Base-by-base conservation (phyloP, 768 basidiomycete species). In the Termitomyces sp. region DNA sequence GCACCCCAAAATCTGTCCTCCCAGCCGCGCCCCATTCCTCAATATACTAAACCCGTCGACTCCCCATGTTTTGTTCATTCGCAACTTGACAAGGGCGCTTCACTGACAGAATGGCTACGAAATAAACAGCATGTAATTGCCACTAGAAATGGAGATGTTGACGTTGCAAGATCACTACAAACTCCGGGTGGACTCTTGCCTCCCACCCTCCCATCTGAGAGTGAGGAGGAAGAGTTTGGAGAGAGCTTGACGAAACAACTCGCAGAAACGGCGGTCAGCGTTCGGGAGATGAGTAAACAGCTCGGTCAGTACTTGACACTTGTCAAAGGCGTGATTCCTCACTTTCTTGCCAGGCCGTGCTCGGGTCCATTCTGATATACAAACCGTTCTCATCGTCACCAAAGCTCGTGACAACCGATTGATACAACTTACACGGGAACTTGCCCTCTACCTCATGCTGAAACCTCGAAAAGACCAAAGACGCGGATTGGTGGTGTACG, bases 251-350 rank as follows among this genome's bases (percentile, higher is more conserved):
- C 97, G 6, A 88, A 83, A 67, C 92, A 94, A 63, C 79, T 99
- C 14, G 97, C 96, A 8, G 96, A 96, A 74, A 99, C 97, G 19
- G 97, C 97, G 17, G 91, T 94, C 12, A 90, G 94, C 39, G 97
- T 99, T 11, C 82, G 97, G 47, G 97, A 99, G 73, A 95, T 98
- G 94, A 96, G 94, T 83, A 96, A 96, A 71, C 92, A 96, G 70
- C 86, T 99, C 17, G 97, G 96, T 93, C 63, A 66, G 80, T 74
- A 28, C 35, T 60, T 47, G 42, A 52, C 37, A 17, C 42, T 53
- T 28, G 16, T 51, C 21, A 21, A 57, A 41, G n/a, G 47, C 35
- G 42, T 50, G 16, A 27, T 40, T 48, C 35, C 52, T 42, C 49
- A 40, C 49, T 28, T 56, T 50, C 52, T 60, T 12, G 23, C 6